Conservation (phyloP, 2,329 filamentous ascomycete species). For the Botrytis pseudocinerea region DNA sequence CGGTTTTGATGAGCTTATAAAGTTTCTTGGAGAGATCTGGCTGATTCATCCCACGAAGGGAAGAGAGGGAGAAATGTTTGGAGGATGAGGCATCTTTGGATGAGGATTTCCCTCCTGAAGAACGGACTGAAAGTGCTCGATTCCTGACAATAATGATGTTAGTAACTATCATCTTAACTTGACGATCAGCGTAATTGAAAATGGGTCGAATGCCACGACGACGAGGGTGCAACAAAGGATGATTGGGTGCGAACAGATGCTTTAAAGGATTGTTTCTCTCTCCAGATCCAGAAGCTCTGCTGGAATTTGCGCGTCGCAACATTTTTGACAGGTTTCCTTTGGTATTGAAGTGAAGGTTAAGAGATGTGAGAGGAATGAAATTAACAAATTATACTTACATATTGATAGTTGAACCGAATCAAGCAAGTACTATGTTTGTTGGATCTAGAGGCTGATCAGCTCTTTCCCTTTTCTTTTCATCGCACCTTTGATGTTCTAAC, state of each 20-base stretch:
- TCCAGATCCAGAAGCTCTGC: conserved; percentile 9
- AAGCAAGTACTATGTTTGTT: conserved; percentile 9
- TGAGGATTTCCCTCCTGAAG: conserved; percentile 44
- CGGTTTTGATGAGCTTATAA: conserved; percentile 89
- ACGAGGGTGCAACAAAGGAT: background rate
- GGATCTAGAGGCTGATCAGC: conserved; percentile 1
- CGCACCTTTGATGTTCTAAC: background rate
- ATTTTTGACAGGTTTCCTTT: background rate
- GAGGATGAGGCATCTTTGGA: conserved; percentile 41
- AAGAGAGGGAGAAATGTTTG: conserved; percentile 80
- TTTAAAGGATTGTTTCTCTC: conserved; percentile 20
- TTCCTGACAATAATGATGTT: conserved; percentile 53
- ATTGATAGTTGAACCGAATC: background rate
- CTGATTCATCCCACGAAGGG: conserved; percentile 80
- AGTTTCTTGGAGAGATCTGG: conserved; percentile 87
- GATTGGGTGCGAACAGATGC: conserved; percentile 17
- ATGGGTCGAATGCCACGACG: background rate
- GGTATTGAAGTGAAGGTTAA: background rate
- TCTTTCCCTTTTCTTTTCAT: background rate
- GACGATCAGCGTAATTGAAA: conserved; percentile 8
- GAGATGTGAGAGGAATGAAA: background rate
- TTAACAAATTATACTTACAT: conserved; percentile 13
- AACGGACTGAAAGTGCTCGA: conserved; percentile 72
- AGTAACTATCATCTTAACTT: conserved; percentile 1
- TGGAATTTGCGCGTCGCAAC: conserved; percentile 18